A percentile compares a stretch with the other conserved stretches of the same genome.
phyloP scores from a whole-genome alignment of 2,329 filamentous ascomycete genomes.

The Zymoseptoria crescenta region DNA sequence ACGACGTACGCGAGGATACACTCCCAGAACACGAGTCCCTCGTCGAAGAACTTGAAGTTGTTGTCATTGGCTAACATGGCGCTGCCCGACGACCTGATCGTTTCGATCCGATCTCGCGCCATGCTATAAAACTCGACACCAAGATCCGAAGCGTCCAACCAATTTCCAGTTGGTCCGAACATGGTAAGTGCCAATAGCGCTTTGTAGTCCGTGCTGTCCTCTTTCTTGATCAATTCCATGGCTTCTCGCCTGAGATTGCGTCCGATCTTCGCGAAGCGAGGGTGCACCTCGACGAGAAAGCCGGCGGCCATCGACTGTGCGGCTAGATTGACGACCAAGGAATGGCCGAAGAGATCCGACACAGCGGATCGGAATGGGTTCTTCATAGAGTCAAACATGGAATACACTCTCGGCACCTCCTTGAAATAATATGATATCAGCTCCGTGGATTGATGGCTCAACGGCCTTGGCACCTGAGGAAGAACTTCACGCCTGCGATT shows the following conservation, averaged over 20 bases:
- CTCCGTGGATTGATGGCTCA: slow-evolving; percentile 14
- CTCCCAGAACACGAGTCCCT: slow-evolving; percentile 53
- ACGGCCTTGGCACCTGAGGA: slow-evolving; percentile 6
- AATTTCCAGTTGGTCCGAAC: slow-evolving; percentile 53
- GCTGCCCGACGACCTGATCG: slow-evolving; percentile 5
- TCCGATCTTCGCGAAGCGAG: slow-evolving; percentile 17
- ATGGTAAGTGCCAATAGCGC: slow-evolving; percentile 49
- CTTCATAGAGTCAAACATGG: slow-evolving; percentile 12
- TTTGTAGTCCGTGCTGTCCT: slow-evolving; percentile 14
- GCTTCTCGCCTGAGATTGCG: slow-evolving; percentile 18
- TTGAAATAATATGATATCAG: slow-evolving; percentile 18
- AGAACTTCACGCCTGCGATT: slow-evolving; percentile 1
- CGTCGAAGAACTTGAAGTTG: slow-evolving; percentile 45
- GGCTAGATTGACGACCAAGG: slow-evolving; percentile 14
- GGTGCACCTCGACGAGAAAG: slow-evolving; percentile 18
- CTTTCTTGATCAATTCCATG: slow-evolving; percentile 15
- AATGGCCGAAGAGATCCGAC: slow-evolving; percentile 13
- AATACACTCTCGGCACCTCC: slow-evolving; percentile 14
- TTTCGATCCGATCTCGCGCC: slow-evolving; percentile 20
- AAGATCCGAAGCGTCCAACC: slow-evolving; percentile 51
- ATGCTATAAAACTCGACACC: slow-evolving; percentile 41
- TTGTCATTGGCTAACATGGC: slow-evolving; percentile 19
- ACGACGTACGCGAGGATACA: slow-evolving; percentile 33
- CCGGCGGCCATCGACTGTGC: slow-evolving; percentile 22
- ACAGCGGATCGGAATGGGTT: slow-evolving; percentile 18